Base-by-base conservation (phyloP, 805 yeast species). In the Cyberlindnera nakhonratchasimensis region DNA sequence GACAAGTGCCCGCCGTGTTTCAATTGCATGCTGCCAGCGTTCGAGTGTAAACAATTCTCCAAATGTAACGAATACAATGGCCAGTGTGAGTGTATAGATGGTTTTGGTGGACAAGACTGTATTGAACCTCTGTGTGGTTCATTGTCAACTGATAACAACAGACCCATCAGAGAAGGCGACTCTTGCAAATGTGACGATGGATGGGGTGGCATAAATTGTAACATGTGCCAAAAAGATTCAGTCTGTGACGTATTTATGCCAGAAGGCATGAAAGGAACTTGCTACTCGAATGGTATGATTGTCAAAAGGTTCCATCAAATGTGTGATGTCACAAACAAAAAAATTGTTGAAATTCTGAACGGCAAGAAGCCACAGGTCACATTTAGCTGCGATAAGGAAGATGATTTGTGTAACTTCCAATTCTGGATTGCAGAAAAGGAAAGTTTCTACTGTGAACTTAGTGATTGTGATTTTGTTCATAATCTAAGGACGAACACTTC, bases 151-250 rank as follows among this genome's bases (percentile, higher is more conserved):
- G 89, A 86, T 25, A 67, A 67, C 32, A 24, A 69, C 42, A 72
- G 98, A 44, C 96, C 96, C 0, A 52, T 74, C 11, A 69, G 93
- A 56, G 63, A 71, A 1, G 55, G 57, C 11, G 52, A 54, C 25
- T 52, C 70, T 0, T 93, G 99, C 64, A 67, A 67, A 0, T 91
- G 99, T 65, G 75, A 75, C 37, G 72, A 71, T 4, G 99, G 99
- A 4, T 93, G 99, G 99, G 67, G 70, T 5, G 98, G 99, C 33
- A 84, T 93, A 58, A 93, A 93, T 59, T 93, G 99, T 72, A 93
- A 86, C 57, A 63, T 93, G 60, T 93, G 99, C 64, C 67, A 71
- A 19, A 59, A 61, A 5, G 95, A 93, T 59, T 61, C 70, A 3
- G 84, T 82, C 2, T 93, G 99, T 67, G 86, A 87, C 60, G 67